Evolutionary conservation across 257 asterid genomes (phyloP), one percentile per base, ranked within the genome.

Genomic region (Nicotiana tabacum): DNA sequence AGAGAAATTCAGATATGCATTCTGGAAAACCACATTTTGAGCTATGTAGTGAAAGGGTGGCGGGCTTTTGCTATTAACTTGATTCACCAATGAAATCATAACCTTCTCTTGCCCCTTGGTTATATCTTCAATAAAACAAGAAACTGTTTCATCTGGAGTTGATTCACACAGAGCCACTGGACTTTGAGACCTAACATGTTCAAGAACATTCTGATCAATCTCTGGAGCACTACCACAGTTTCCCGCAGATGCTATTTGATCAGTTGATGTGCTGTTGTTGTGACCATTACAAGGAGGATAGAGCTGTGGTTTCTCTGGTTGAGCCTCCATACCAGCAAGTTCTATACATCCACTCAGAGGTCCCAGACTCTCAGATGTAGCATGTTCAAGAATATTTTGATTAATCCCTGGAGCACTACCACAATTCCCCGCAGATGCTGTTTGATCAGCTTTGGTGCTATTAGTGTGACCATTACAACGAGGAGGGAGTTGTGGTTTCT

Each of bases 71-170:
- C 83, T 80, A 82, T 94, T 90, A 82, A 95, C 89, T 48, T 91
- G 93, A 83, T 94, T 95, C 83, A 88, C 91, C 77, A 96, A 30
- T 29, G 95, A 83, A 77, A 96, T 93, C 66, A 69, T 80, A 85
- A 92, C 90, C 68, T 83, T 88, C 86, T 94, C 99, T 77, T 91
- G 97, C 70, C 99, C 98, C 88, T 87, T 96, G 84, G 98, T 86
- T 81, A 96, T 89, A 85, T 96, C 99, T 83, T 83, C 76, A 79
- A 81, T 89, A 87, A 83, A 69, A 72, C 33, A 30, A 17, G 93
- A 82, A 61, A 83, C 85, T 61, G 77, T 82, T 65, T 81, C 82
- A 88, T 88, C 90, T 80, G 85, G 87, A 85, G 89, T 48, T 83
- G 80, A 81, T 78, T 84, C 85, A 72, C 85, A 83, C 56, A 53